Conservation (phyloP, 225 moss, liverwort and hornwort species). For the Takakia lepidozioides region DNA sequence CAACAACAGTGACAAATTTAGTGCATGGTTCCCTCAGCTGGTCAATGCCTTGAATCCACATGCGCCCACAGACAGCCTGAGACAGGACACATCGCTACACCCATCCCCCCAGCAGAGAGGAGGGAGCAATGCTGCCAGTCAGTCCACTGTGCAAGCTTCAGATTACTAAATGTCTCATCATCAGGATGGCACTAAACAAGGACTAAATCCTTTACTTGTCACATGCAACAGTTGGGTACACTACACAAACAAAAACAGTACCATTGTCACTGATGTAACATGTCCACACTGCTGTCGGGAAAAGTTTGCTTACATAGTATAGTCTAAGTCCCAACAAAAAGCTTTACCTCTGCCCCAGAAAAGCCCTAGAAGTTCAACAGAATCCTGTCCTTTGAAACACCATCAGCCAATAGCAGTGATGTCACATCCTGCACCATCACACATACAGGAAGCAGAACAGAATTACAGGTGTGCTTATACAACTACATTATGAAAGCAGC, state of each 20-base stretch:
- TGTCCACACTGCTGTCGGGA: no score
- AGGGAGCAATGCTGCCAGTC: constrained; percentile 30
- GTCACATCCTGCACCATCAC: constrained; percentile 64
- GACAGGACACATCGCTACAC: constrained; percentile 18
- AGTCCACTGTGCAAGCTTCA: constrained; percentile 34
- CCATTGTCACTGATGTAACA: no score
- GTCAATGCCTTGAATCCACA: constrained; percentile 38
- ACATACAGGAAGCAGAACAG: constrained; percentile 7
- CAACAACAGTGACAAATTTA: not conserved
- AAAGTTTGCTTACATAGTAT: no score
- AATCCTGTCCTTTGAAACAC: constrained; percentile 71
- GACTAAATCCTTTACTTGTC: no score
- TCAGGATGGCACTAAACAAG: constrained; percentile 22
- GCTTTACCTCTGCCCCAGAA: no score
- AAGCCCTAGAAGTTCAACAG: constrained; percentile 64
- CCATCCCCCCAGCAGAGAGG: constrained; percentile 10
- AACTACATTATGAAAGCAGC: no score
- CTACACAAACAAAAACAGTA: no score
- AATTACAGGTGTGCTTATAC: not conserved
- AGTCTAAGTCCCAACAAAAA: no score
- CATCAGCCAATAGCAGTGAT: constrained; percentile 64
- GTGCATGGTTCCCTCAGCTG: constrained; percentile 27
- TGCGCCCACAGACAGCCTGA: constrained; percentile 33
- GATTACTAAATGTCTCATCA: constrained; percentile 53
- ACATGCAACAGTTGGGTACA: no score